Evolutionary conservation across 768 basidiomycete genomes (phyloP).

Genomic region (Lactarius sp.): DNA sequence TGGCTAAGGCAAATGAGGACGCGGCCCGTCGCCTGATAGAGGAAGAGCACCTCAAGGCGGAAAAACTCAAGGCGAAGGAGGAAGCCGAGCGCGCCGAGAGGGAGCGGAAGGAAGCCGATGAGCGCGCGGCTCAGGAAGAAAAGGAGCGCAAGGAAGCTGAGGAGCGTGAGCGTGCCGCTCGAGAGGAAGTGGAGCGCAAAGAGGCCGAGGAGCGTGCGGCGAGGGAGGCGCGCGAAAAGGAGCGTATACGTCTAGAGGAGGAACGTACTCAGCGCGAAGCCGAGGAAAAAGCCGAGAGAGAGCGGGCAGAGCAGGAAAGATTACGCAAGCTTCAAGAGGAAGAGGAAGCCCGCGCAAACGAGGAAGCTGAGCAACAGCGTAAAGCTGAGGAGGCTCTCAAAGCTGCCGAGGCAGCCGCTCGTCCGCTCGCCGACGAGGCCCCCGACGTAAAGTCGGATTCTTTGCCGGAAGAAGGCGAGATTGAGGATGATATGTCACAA

Average conservation of each 20-base stretch:
- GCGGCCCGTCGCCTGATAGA: conserved; percentile 26
- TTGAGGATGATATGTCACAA: conserved; percentile 37
- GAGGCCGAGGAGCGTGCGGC: conserved; percentile 37
- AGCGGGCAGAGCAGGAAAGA: conserved; percentile 38
- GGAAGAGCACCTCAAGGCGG: conserved; percentile 35
- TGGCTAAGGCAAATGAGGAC: conserved; percentile 30
- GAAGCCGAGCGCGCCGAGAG: conserved; percentile 40
- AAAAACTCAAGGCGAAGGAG: conserved; percentile 39
- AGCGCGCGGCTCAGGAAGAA: conserved; percentile 27
- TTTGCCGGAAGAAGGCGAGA: conserved; percentile 44
- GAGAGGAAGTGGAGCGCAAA: conserved; percentile 40
- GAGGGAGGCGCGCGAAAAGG: conserved; percentile 26
- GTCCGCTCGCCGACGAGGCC: conserved; percentile 31
- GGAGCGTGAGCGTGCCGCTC: conserved; percentile 29
- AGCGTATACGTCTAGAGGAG: conserved; percentile 16
- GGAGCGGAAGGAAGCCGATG: conserved; percentile 29
- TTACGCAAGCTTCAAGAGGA: conserved; percentile 28
- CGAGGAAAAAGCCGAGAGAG: conserved; percentile 41
- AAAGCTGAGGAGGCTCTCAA: conserved; percentile 34
- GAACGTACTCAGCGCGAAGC: conserved; percentile 32
- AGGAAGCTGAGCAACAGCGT: conserved; percentile 32
- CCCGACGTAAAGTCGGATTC: conserved; percentile 33
- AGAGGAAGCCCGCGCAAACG: conserved; percentile 24
- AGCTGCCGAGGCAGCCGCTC: conserved; percentile 38
- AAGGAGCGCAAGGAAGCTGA: conserved; percentile 35